Evolutionary conservation across 331 rosid genomes (phyloP), one percentile per base, ranked within the genome.

Genomic region (Rosa hybrid): DNA sequence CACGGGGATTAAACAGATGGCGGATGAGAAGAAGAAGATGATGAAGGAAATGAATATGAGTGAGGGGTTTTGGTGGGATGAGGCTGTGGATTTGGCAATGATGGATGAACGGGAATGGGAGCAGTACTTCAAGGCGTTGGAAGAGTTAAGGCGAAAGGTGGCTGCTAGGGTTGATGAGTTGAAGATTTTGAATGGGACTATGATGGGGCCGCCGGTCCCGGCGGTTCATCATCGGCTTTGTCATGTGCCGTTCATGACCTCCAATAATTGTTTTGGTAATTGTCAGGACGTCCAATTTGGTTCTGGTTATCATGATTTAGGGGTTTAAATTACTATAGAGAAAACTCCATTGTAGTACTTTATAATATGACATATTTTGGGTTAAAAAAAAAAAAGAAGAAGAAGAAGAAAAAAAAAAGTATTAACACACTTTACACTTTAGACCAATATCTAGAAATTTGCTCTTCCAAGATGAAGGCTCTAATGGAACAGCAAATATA

Each of bases 1-100:
- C 4, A 53, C 4, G 8, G 90, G 75, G 9, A 54, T 12, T 7
- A 53, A 84, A 30, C 45, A 30, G 27, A 42, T 18, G 7, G 74
- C 71, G 14, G 73, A 78, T 76, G 53, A 0, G 39, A 56, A 80
- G 74, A 73, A 46, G 2, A 71, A 39, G 59, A 72, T 25, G 74
- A 51, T 65, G 89, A 77, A 83, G 1, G 84, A 72, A 3, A 11
- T 81, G 0, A 30, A 27, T 27, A 72, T 82, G 67, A 81, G 56
- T 42, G 91, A 90, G 83, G 91, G 1, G 78, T 83, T 14, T 27
- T 84, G 1, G 81, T 91, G 49, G 82, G 69, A 86, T 82, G 90
- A 68, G 68, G 38, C 20, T 4, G 42, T 70, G 76, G 4, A 74
- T 27, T 44, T 78, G 72, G 27, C 39, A 0, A 72, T 63, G 4